Evolutionary conservation across 495 filamentous ascomycete genomes (phyloP).

Genomic region (Venustampulla echinocandica): DNA sequence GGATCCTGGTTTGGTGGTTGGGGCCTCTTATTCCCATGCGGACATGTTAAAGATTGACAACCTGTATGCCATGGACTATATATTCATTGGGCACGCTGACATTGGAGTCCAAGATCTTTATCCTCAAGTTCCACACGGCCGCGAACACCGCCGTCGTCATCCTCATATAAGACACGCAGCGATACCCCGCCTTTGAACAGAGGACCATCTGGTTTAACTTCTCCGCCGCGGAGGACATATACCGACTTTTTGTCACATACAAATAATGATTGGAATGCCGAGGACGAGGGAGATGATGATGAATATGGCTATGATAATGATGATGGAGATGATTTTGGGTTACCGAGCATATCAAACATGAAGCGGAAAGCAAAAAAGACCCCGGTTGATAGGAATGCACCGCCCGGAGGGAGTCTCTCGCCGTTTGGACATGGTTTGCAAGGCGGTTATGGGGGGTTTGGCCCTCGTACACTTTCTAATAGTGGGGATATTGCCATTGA

Average conservation of each 20-base stretch:
- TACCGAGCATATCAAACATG: constrained; percentile 86
- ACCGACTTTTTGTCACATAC: constrained; percentile 66
- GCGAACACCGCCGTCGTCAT: constrained; percentile 51
- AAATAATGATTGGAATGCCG: constrained; percentile 65
- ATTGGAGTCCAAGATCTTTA: constrained; percentile 36
- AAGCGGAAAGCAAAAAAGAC: constrained; percentile 55
- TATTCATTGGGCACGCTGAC: constrained; percentile 6
- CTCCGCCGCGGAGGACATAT: constrained; percentile 63
- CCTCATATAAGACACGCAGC: constrained; percentile 24
- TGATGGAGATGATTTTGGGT: constrained; percentile 89
- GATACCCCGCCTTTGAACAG: constrained; percentile 49
- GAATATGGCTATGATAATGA: constrained; percentile 69
- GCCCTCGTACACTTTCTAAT: constrained; percentile 48
- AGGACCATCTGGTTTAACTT: constrained; percentile 39
- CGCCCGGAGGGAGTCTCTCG: constrained; percentile 11
- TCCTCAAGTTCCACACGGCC: constrained; percentile 46
- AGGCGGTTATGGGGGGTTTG: constrained; percentile 28
- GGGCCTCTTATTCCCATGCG: constrained; percentile 92
- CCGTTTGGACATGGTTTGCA: constrained; percentile 25
- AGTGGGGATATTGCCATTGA: constrained; percentile 89
- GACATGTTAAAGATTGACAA: constrained; percentile 84
- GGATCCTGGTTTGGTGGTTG: constrained; percentile 74
- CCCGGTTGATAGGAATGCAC: constrained; percentile 13
- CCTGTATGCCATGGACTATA: constrained; percentile 3
- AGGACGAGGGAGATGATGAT: constrained; percentile 53